Percentiles rank a stretch among this genome's conserved stretches.
These are phyloP conservation scores for Boletus sp. DNA, from an alignment of 768 basidiomycete genomes.

Conservation along the genomic window DNA sequence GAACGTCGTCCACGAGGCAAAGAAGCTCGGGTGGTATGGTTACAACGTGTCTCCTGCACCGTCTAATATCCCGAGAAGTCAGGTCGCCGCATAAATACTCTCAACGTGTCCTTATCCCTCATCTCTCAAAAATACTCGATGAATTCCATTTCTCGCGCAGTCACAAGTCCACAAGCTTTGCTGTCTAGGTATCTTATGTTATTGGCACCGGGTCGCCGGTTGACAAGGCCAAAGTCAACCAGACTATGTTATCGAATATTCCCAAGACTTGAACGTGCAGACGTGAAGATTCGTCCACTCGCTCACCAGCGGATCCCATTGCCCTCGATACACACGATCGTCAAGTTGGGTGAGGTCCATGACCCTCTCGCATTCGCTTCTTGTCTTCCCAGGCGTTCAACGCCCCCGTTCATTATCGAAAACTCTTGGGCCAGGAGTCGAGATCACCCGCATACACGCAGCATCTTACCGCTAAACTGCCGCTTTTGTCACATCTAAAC, in stretches of 20 bases:
- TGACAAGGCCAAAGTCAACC: background rate
- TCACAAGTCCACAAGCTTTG: conserved; percentile 5
- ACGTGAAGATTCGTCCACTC: background rate
- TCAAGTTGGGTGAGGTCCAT: background rate
- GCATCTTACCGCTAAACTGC: background rate
- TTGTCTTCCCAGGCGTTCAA: background rate
- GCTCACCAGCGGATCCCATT: background rate
- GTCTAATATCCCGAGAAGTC: conserved; percentile 9
- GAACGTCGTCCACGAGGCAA: conserved; percentile 15
- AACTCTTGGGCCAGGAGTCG: background rate
- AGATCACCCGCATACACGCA: conserved; percentile 1
- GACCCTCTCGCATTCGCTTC: background rate
- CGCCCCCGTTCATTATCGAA: background rate
- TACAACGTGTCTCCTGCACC: conserved; percentile 11
- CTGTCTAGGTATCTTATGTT: background rate
- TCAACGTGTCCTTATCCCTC: conserved; percentile 4
- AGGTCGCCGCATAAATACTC: conserved; percentile 19
- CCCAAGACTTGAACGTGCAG: background rate
- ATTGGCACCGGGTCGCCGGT: conserved; percentile 13
- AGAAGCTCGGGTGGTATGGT: conserved; percentile 12
- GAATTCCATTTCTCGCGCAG: conserved; percentile 12
- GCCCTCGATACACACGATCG: background rate
- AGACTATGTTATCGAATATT: background rate
- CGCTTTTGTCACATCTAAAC: background rate
- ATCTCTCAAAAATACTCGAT: conserved; percentile 10